These are phyloP conservation scores for Alectoria sarmentosa DNA, from an alignment of 495 filamentous ascomycete genomes.

Conservation along the genomic window DNA sequence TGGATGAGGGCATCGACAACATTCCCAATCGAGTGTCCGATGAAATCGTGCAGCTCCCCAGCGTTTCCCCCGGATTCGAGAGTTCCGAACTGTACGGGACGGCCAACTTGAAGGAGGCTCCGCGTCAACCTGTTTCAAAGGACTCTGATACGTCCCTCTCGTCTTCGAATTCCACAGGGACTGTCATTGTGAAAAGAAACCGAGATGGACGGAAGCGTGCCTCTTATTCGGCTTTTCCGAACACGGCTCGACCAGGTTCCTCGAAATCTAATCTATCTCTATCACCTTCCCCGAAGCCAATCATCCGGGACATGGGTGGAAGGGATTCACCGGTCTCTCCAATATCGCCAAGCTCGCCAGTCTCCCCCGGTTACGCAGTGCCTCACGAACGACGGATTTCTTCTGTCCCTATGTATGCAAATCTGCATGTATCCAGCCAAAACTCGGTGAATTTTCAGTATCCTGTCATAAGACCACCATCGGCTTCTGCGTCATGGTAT, in stretches of 20 bases:
- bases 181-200: slow-evolving; percentile 34
- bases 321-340: slow-evolving; percentile 14
- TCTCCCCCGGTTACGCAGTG: slow-evolving; percentile 4
- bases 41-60: slow-evolving; percentile 25
- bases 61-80: slow-evolving; percentile 5
- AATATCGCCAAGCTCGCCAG: slow-evolving; percentile 18
- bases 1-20: slow-evolving; percentile 6
- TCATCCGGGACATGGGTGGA: slow-evolving; percentile 10
- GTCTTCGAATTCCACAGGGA: slow-evolving; percentile 44
- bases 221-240: slow-evolving; percentile 28
- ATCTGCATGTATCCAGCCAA: slow-evolving; percentile 37
- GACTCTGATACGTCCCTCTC: slow-evolving; percentile 39
- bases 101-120: slow-evolving; percentile 10
- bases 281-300: slow-evolving; percentile 17
- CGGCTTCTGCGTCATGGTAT: slow-evolving; percentile 39
- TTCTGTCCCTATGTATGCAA: slow-evolving; percentile 29
- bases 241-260: slow-evolving; percentile 20
- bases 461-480: slow-evolving; percentile 41
- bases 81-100: slow-evolving; percentile 1
- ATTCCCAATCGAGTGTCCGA: slow-evolving; percentile 12
- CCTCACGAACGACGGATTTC: slow-evolving; percentile 17
- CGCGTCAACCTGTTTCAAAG: slow-evolving; percentile 21
- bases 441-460: slow-evolving; percentile 43
- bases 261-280: slow-evolving; percentile 24
- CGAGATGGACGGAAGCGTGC: slow-evolving; percentile 21